Evolutionary conservation across 768 basidiomycete genomes (phyloP).

Genomic region (Mycena haematopus): DNA sequence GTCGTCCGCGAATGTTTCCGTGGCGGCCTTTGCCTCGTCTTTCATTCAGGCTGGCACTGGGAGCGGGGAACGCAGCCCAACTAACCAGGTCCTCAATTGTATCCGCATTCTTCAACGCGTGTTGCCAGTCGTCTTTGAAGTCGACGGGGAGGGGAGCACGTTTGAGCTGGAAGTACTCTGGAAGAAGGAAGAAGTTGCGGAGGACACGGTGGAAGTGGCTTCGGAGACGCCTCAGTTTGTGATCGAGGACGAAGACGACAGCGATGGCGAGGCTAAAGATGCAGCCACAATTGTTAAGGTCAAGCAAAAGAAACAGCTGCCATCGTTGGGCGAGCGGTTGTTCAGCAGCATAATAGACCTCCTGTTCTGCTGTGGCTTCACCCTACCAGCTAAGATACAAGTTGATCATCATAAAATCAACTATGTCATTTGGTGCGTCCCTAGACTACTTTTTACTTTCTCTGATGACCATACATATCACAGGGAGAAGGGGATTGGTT

Average conservation of each 20-base stretch:
- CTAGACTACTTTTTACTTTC: background rate
- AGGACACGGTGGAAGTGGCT: slow-evolving; percentile 35
- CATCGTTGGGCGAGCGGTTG: slow-evolving; percentile 82
- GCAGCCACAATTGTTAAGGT: slow-evolving; percentile 32
- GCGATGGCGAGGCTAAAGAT: slow-evolving; percentile 50
- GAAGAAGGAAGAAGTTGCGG: slow-evolving; percentile 65
- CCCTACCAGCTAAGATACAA: slow-evolving; percentile 78
- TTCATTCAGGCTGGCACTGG: slow-evolving; percentile 66
- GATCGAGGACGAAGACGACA: slow-evolving; percentile 84
- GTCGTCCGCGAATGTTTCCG: slow-evolving; percentile 56
- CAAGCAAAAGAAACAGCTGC: slow-evolving; percentile 55
- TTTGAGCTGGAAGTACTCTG: slow-evolving; percentile 87
- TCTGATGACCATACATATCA: slow-evolving; percentile 15
- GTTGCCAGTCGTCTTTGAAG: slow-evolving; percentile 87
- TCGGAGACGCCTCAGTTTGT: slow-evolving; percentile 72
- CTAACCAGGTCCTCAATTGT: slow-evolving; percentile 90
- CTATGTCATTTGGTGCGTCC: slow-evolving; percentile 86
- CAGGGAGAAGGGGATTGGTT: slow-evolving; percentile 97
- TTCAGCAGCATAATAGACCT: slow-evolving; percentile 85
- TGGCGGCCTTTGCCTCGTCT: slow-evolving; percentile 71
- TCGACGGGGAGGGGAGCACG: slow-evolving; percentile 70
- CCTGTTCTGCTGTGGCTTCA: slow-evolving; percentile 93
- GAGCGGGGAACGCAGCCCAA: slow-evolving; percentile 65
- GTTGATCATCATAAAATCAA: slow-evolving; percentile 83
- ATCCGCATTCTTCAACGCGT: slow-evolving; percentile 89